Base-by-base conservation (phyloP, 495 filamentous ascomycete species). In the Chaetomium tenue region DNA sequence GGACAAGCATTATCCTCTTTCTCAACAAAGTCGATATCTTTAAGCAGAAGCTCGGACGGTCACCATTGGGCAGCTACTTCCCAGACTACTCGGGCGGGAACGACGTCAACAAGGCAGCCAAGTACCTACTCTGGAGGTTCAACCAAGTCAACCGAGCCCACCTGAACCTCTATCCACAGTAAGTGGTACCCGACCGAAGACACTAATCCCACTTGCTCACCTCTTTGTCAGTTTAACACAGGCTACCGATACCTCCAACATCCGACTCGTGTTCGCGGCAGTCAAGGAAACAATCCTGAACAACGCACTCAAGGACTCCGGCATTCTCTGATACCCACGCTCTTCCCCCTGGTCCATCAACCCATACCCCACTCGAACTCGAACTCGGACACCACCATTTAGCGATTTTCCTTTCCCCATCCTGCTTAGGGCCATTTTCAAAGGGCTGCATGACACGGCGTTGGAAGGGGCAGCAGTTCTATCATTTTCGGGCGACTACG, bases 281-380 rank as follows among this genome's bases (percentile, higher is more conserved):
- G 94, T 98, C 46, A 98, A 98, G 77, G 94, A 98, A 78, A 98
- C 94, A 37, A 98, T 98, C 66, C 83, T 98, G 52, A 95, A 98
- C 77, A 98, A 98, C 75, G 94, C 94, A 25, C 81, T 98, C 72
- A 97, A 94, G 80, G 94, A 98, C 75, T 97, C 94, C 5, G 94
- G 94, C 67, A 98, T 98, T 75, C 84, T 98, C 73, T 97, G 16
- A 40, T 42, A 58, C 55, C 42, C 53, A 9, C 47, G 7, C 46
- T 5, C 58, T 64, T 48, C 15, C 28, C 22, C 47, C 13, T 42
- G 18, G 40, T 18, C 16, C 40, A 44, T 12, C 33, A 37, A 44
- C 40, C 40, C 22, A 63, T 57, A 56, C 44, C 62, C 46, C 46
- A 53, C 51, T 30, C 37, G 51, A 42, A 15, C 39, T 33, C 25